Evolutionary conservation across 2,329 filamentous ascomycete species (phyloP).

Genomic region (Fusarium sulawesiense): DNA sequence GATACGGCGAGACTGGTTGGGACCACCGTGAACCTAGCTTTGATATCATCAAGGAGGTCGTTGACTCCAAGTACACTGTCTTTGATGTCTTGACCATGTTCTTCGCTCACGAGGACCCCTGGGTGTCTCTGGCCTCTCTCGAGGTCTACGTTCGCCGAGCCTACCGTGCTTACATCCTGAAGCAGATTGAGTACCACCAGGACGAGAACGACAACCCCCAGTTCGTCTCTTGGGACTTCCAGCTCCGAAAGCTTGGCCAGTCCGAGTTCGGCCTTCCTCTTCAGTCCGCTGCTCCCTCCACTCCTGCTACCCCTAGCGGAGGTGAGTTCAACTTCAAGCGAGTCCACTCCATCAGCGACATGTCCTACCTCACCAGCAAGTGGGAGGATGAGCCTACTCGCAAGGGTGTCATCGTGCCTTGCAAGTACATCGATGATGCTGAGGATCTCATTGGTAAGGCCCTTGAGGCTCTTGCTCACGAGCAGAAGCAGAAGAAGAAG

Average conservation of each 20-base stretch:
- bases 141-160: constrained; percentile 97
- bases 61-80: constrained; percentile 98
- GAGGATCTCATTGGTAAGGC: constrained; percentile 88
- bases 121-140: constrained; percentile 91
- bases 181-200: constrained; percentile 89
- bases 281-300: constrained; percentile 83
- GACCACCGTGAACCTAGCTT: constrained; percentile 93
- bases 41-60: constrained; percentile 94
- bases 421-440: constrained; percentile 92
- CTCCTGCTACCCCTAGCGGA: constrained; percentile 79
- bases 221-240: constrained; percentile 95
- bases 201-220: constrained; percentile 75
- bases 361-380: constrained; percentile 85
- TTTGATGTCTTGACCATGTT: constrained; percentile 96
- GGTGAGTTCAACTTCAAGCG: constrained; percentile 75
- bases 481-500: constrained; percentile 67
- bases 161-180: constrained; percentile 94
- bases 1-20: constrained; percentile 96
- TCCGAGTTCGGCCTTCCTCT: constrained; percentile 88
- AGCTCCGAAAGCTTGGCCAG: constrained; percentile 91
- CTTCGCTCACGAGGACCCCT: constrained; percentile 93
- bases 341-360: constrained; percentile 94
- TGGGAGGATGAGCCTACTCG: constrained; percentile 80
- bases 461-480: constrained; percentile 80
- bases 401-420: constrained; percentile 94